A percentile compares a stretch with the other conserved stretches of the same genome.
Conservation (phyloP, 805 yeast species). For the Spathaspora boniae region DNA sequence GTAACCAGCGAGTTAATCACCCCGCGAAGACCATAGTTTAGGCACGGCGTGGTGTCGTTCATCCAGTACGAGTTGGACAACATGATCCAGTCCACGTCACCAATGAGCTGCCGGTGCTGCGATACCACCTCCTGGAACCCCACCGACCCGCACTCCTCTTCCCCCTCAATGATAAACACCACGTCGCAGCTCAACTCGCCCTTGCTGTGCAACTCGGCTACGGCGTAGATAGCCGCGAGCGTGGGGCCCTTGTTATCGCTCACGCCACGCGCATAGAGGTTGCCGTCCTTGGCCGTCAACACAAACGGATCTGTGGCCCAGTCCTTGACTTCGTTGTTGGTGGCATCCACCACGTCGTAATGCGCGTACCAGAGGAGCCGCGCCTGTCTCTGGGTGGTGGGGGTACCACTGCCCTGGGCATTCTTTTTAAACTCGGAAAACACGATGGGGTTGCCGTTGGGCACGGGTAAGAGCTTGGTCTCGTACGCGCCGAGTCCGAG, state of each 20-base stretch:
- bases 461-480: constrained; percentile 67
- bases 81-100: constrained; percentile 79
- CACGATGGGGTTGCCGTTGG: constrained; percentile 81
- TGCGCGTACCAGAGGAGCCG: constrained; percentile 89
- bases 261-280: constrained; percentile 86
- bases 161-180: constrained; percentile 86
- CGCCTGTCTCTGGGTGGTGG: constrained; percentile 1
- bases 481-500: constrained; percentile 66
- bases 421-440: constrained; percentile 65
- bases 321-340: constrained; percentile 39
- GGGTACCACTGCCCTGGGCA: not conserved
- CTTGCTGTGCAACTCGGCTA: constrained; percentile 60
- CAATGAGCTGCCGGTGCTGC: constrained; percentile 47
- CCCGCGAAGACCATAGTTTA: constrained; percentile 93
- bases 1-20: constrained; percentile 77
- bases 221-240: constrained; percentile 82
- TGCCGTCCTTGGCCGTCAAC: constrained; percentile 77
- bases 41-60: constrained; percentile 82
- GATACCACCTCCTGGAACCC: constrained; percentile 74
- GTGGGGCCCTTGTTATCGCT: constrained; percentile 95
- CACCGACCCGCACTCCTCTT: constrained; percentile 88
- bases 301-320: constrained; percentile 83
- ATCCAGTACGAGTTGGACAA: constrained; percentile 93
- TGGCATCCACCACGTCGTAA: constrained; percentile 89
- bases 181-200: constrained; percentile 64